A percentile compares a stretch with the other conserved stretches of the same genome.
phyloP scores from a whole-genome alignment of 1,284 basidiomycete genomes.

The Gomphus bonarii region DNA sequence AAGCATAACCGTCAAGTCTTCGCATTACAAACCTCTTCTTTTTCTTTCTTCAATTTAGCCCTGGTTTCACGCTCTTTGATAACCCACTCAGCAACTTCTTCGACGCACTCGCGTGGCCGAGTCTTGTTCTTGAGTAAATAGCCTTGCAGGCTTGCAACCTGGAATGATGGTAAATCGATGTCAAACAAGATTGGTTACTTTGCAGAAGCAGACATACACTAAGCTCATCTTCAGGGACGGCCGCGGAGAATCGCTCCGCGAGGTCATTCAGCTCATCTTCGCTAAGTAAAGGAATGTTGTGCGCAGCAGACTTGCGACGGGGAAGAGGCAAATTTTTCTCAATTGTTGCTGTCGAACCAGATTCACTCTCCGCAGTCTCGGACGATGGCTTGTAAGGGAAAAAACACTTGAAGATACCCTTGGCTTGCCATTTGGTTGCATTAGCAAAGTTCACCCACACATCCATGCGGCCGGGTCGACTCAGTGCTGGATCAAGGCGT shows the following conservation, averaged over 20 bases:
- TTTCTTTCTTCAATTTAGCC: slow-evolving; percentile 75
- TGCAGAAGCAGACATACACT: slow-evolving; percentile 41
- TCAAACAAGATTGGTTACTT: background rate
- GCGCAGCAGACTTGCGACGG: slow-evolving; percentile 48
- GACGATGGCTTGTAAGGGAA: slow-evolving; percentile 54
- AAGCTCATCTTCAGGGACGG: slow-evolving; percentile 73
- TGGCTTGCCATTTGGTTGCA: slow-evolving; percentile 79
- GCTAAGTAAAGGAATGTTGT: slow-evolving; percentile 56
- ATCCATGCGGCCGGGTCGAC: slow-evolving; percentile 76
- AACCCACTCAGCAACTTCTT: slow-evolving; percentile 65
- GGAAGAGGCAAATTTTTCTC: slow-evolving; percentile 53
- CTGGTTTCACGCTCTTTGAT: slow-evolving; percentile 68
- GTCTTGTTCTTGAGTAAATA: slow-evolving; percentile 80
- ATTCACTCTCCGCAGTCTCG: slow-evolving; percentile 24
- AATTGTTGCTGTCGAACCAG: slow-evolving; percentile 31
- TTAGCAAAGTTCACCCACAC: slow-evolving; percentile 84
- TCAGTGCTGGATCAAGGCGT: slow-evolving; percentile 72
- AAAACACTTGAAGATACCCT: slow-evolving; percentile 86
- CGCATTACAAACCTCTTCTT: slow-evolving; percentile 52
- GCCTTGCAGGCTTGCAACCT: slow-evolving; percentile 79
- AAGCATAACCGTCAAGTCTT: background rate
- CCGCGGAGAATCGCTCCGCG: slow-evolving; percentile 65
- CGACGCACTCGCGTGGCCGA: slow-evolving; percentile 68
- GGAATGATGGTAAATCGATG: background rate
- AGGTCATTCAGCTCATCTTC: slow-evolving; percentile 64